Evolutionary conservation across 192 early-diverging fungal genomes (phyloP), one percentile per base, ranked within the genome.

Genomic region (Backusella sp.): DNA sequence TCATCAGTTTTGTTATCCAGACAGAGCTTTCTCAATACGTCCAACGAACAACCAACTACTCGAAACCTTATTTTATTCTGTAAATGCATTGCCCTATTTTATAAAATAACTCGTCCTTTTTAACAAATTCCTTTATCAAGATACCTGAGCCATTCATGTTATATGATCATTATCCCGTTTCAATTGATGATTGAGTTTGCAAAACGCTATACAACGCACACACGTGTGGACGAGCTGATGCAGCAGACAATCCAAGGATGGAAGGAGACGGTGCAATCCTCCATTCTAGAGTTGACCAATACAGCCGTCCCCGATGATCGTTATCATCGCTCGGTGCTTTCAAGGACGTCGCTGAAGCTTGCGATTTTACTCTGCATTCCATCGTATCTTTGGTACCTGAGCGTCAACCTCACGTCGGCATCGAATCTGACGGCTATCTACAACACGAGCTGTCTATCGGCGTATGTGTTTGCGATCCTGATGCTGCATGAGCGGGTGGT

Each of bases 361-460:
- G 86, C 91, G 0, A 76, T 84, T 14, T 68, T 91, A 23, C 82
- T 94, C 70, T 93, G 90, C 72, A 72, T 90, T 14, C 87, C 89
- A 35, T 86, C 93, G 19, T 94, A 94, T 73, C 80, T 91, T 53
- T 96, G 94, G 94, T 96, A 96, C 70, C 80, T 90, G 66, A 89
- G 92, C 6, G 88, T 94, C 32, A 87, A 86, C 11, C 81, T 92
- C 46, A 92, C 87, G 4, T 86, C 91, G 34, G 94, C 93, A 86
- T 88, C 92, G 17, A 94, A 90, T 71, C 80, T 94, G 37, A 94
- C 92, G 0, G 94, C 93, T 12, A 92, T 93, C 49, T 93, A 93
- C 86, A 94, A 96, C 81, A 93, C 88, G 23, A 86, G 88, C 21
- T 94, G 92, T 75, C 94, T 96, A 74, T 96, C 91, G 79, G 92